Evolutionary conservation across 2,329 filamentous ascomycete species (phyloP).

Genomic region (Neurospora crassa): DNA sequence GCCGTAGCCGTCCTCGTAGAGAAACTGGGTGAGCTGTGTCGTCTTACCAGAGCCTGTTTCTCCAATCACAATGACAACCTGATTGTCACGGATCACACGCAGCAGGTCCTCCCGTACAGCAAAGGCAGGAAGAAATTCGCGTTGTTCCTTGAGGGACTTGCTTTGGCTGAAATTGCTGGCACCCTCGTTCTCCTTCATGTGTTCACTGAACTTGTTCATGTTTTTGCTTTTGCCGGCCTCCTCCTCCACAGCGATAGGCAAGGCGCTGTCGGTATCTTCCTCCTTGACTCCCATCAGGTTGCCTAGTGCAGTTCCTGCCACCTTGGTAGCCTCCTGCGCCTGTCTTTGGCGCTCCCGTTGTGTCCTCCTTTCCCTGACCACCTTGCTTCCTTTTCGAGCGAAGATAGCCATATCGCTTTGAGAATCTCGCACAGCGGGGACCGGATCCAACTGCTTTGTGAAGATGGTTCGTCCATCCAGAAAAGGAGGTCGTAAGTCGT

Average conservation of each 20-base stretch:
- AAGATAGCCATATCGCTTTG: constrained; percentile 99
- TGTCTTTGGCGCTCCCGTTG: constrained; percentile 90
- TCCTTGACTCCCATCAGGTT: constrained; percentile 96
- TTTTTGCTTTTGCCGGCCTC: constrained; percentile 43
- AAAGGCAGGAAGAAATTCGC: constrained; percentile 90
- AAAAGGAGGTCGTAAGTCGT: constrained; percentile 90
- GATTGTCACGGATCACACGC: constrained; percentile 88
- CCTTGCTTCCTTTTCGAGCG: constrained; percentile 85
- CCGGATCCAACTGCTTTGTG: constrained; percentile 91
- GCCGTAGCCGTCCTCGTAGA: constrained; percentile 91
- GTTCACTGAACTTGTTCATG: constrained; percentile 72
- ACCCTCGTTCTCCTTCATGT: constrained; percentile 79
- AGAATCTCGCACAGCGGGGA: constrained; percentile 83
- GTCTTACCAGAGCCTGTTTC: constrained; percentile 98
- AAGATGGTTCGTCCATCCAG: constrained; percentile 92
- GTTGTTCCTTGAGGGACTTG: constrained; percentile 82
- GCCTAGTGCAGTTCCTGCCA: constrained; percentile 83
- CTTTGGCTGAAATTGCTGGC: constrained; percentile 89
- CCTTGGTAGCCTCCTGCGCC: constrained; percentile 87
- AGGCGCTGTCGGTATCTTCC: constrained; percentile 81
- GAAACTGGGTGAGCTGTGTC: constrained; percentile 91
- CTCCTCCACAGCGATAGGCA: constrained; percentile 65
- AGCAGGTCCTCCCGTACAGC: constrained; percentile 90
- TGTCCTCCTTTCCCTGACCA: constrained; percentile 84
- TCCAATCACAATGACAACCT: constrained; percentile 92